phyloP scores from a whole-genome alignment of 2,329 filamentous ascomycete species.

The Apiospora sp. region DNA sequence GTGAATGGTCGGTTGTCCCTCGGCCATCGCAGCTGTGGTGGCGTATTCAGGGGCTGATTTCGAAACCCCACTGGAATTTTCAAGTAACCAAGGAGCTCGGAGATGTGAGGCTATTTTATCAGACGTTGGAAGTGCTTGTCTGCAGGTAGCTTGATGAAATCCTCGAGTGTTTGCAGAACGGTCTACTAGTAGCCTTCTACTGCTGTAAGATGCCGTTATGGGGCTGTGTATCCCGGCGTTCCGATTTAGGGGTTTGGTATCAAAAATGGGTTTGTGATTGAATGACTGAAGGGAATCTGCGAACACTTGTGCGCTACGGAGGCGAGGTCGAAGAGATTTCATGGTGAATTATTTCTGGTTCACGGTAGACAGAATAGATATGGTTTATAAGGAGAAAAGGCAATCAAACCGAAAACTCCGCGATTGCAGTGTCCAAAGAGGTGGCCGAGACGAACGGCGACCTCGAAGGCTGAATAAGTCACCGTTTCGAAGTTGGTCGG shows the following conservation, averaged over 20 bases:
- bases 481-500: conserved; percentile 5
- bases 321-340: not conserved
- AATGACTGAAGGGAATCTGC: not conserved
- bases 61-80: not conserved
- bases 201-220: not conserved
- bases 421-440: not conserved
- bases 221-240: not conserved
- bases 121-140: not conserved
- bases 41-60: not conserved
- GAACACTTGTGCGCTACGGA: conserved; percentile 2
- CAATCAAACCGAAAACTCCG: not conserved
- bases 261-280: not conserved
- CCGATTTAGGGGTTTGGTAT: not conserved
- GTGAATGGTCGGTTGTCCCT: conserved; percentile 46
- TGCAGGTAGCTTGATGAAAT: conserved; percentile 1
- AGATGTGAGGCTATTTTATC: conserved; percentile 12
- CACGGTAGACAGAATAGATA: not conserved
- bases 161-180: not conserved
- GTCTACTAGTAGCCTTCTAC: not conserved
- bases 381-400: not conserved
- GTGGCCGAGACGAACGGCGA: conserved; percentile 12
- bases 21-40: conserved; percentile 22
- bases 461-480: not conserved
- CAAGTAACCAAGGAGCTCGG: conserved; percentile 15
- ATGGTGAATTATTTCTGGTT: not conserved